Base-by-base conservation (phyloP, 192 early-diverging fungal species). In the Mortierella claussenii region DNA sequence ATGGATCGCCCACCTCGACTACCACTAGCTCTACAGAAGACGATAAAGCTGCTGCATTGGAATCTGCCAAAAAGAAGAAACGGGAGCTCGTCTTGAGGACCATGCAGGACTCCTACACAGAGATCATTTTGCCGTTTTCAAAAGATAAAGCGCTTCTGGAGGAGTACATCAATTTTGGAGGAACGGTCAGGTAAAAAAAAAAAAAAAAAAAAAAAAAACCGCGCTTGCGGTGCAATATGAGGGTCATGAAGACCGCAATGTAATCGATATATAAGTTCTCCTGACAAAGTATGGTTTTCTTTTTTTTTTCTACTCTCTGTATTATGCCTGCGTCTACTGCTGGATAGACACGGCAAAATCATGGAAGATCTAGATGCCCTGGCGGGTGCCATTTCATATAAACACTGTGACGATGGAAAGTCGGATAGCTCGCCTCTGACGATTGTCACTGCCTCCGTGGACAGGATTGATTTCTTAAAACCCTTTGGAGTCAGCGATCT, bases 361-460 rank as follows among this genome's bases (percentile, higher is more conserved):
- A 80, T 98, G 32, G 94, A 96, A 69, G 92, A 93, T 49, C 68
- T 93, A 47, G 96, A 98, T 79, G 88, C 92, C 0, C 70, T 97
- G 36, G 94, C 95, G n/a, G 92, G 88, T 3, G 85, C 86, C 8
- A 88, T 96, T 43, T 83, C 89, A 8, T 96, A 93, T 79, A 87
- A 89, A 54, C 95, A 98, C 57, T 75, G 73, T 0, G 70, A 83
- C 30, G 82, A 81, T 53, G 84, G 81, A 0, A 62, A 68, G 5
- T 28, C 55, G 0, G 32, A 70, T 28, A 48, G 57, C 4, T 28
- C 60, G 1, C 89, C 91, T 12, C 49, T 91, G 36, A 88, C 87
- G 2, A 93, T 97, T 69, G 95, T 95, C 17, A 97, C 95, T 6
- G 96, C 96, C 0, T 84, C 90, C 23, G 87, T 97, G 12, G 96